Evolutionary conservation across 306 rosid species (phyloP), one percentile per base, ranked within the genome.

Genomic region (Quercus wislizeni): DNA sequence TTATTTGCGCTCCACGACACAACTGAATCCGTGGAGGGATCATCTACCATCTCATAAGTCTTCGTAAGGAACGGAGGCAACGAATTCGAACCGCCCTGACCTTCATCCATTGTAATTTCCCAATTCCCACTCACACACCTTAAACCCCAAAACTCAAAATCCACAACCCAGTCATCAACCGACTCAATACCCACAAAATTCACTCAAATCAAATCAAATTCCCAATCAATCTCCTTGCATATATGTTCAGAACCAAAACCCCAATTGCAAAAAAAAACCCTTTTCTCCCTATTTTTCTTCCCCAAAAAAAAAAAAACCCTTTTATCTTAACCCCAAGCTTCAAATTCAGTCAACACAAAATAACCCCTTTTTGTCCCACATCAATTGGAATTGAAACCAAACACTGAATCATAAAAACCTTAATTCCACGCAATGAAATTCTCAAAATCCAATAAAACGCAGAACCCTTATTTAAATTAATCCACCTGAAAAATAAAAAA

Each of bases 1-100:
- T 83, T 79, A 51, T 82, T 55, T 46, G 80, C 55, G 81, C 94
- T 84, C 99, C 99, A 95, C 1, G 98, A 92, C 78, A 95, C 91
- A 79, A 90, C 33, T 10, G 87, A 76, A 85, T 93, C 78, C 2
- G 87, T 73, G 2, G 94, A 82, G 81, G 92, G 78, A 76, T 93
- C 98, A 49, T 90, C 94, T 30, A 95, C 96, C 99, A 95, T 95
- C 54, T 89, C 93, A 73, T 95, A 93, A 23, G 94, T 89, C 91
- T 95, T 95, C 0, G 80, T 2, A 30, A 95, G 86, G 83, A 95
- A 95, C 25, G 94, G 96, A 55, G 98, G 97, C 84, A 93, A 62
- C 19, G 97, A 86, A 81, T 72, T 83, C 38, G 89, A 84, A 81
- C 86, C 80, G 17, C 88, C 88, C 72, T 86, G 91, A 85, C 72